phyloP scores from a whole-genome alignment of 2,329 filamentous ascomycete species.

The Rutstroemia sp. region DNA sequence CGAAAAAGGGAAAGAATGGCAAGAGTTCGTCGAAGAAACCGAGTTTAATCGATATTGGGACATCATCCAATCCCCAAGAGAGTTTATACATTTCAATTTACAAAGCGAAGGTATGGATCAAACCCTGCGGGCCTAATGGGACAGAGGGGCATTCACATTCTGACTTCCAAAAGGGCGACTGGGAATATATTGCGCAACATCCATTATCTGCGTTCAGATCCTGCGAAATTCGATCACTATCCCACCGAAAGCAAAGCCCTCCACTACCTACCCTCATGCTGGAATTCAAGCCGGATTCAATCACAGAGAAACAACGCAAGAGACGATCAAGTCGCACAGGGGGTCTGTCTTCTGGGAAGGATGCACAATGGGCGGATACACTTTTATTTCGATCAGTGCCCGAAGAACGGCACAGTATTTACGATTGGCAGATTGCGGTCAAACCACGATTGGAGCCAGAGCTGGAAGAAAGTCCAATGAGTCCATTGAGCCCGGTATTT shows the following conservation, averaged over 20 bases:
- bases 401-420: conserved; percentile 46
- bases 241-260: conserved; percentile 55
- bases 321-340: conserved; percentile 57
- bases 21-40: conserved; percentile 22
- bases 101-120: conserved; percentile 29
- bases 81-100: conserved; percentile 28
- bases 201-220: conserved; percentile 27
- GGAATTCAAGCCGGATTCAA: conserved; percentile 42
- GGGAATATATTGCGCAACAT: conserved; percentile 28
- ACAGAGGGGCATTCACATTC: neutral
- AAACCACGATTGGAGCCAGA: conserved; percentile 30
- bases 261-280: conserved; percentile 52
- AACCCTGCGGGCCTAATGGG: too few species aligned
- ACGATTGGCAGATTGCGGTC: conserved; percentile 48
- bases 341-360: conserved; percentile 35
- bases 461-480: conserved; percentile 19
- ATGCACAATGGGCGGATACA: conserved; percentile 29
- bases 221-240: conserved; percentile 43
- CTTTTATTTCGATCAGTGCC: conserved; percentile 49
- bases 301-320: conserved; percentile 53
- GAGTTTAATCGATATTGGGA: conserved; percentile 23
- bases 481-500: conserved; percentile 22
- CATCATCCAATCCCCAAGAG: conserved; percentile 6
- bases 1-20: conserved; percentile 8
- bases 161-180: conserved; percentile 26